A percentile compares a stretch with the other conserved stretches of the same genome.
phyloP scores from a whole-genome alignment of 257 asterid species.

The Anisodus acutangulus region DNA sequence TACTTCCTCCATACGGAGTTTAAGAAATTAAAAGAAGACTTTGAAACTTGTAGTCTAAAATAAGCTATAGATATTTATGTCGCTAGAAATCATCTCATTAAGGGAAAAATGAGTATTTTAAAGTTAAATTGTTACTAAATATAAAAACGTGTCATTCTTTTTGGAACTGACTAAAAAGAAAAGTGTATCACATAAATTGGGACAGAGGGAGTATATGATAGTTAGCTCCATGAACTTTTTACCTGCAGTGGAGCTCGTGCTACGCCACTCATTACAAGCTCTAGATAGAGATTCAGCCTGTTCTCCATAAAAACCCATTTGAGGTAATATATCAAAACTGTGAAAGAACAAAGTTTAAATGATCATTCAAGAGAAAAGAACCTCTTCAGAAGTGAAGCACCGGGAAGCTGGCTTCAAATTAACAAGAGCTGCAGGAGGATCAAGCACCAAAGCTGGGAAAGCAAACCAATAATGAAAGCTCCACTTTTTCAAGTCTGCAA shows the following conservation, averaged over 20 bases:
- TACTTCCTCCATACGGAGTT: too few species aligned
- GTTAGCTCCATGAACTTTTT: conserved; percentile 27
- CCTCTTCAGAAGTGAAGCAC: conserved; percentile 81
- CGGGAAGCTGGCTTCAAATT: conserved; percentile 73
- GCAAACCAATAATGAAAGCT: conserved; percentile 94
- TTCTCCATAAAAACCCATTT: conserved; percentile 30
- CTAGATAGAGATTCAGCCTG: conserved; percentile 64
- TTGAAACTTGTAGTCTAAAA: too few species aligned
- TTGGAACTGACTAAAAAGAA: too few species aligned
- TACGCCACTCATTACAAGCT: conserved; percentile 91
- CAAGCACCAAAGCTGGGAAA: conserved; percentile 83
- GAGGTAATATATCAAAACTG: conserved; percentile 20
- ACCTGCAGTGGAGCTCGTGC: conserved; percentile 74
- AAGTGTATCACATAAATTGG: too few species aligned
- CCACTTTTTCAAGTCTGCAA: conserved; percentile 97
- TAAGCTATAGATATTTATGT: too few species aligned
- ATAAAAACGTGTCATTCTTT: too few species aligned
- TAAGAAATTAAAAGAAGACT: too few species aligned
- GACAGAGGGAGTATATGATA: not conserved
- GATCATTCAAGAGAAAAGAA: conserved; percentile 37
- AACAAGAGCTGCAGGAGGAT: conserved; percentile 79
- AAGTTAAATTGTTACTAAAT: too few species aligned
- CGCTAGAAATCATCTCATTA: too few species aligned
- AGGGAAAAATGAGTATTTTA: too few species aligned
- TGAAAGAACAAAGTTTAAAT: conserved; percentile 25